Evolutionary conservation across 2,329 filamentous ascomycete genomes (phyloP).

Genomic region (Stagonosporopsis cucurbitacearum): DNA sequence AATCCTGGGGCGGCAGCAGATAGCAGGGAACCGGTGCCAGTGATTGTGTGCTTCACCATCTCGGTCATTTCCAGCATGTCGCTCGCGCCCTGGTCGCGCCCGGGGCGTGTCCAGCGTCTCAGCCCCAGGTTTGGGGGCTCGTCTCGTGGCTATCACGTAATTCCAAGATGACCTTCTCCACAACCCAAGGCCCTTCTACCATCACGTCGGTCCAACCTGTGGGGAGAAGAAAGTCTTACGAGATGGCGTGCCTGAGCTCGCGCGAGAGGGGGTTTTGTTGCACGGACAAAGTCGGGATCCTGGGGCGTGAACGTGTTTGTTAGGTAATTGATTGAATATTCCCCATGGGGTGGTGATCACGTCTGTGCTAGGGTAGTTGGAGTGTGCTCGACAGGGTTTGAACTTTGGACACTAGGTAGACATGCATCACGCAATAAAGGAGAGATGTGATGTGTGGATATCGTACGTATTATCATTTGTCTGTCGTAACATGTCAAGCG

Average conservation of each 20-base stretch:
- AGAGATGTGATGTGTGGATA: neutral
- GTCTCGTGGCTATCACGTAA: constrained; percentile 10
- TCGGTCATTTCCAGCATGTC: neutral
- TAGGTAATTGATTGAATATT: constrained; percentile 15
- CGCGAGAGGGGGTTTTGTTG: neutral
- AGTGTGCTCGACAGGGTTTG: neutral
- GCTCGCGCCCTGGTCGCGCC: neutral
- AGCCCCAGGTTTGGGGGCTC: neutral
- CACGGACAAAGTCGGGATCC: constrained; percentile 2
- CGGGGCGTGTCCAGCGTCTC: too few relatives aligned
- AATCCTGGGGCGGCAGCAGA: neutral
- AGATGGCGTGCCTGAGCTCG: constrained; percentile 1
- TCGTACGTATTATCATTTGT: constrained; percentile 2
- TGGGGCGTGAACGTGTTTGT: neutral
- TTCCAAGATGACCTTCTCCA: constrained; percentile 10
- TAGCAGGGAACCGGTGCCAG: neutral
- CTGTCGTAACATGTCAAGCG: neutral
- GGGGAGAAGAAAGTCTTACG: constrained; percentile 11
- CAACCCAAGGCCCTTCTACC: constrained; percentile 1
- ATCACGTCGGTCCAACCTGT: neutral
- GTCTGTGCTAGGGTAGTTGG: neutral
- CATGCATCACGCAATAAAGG: neutral
- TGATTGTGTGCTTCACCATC: neutral
- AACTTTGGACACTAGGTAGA: neutral
- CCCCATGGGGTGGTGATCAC: constrained; percentile 10